Evolutionary conservation across 768 basidiomycete genomes (phyloP).

Genomic region (Macrocybe gigantea): DNA sequence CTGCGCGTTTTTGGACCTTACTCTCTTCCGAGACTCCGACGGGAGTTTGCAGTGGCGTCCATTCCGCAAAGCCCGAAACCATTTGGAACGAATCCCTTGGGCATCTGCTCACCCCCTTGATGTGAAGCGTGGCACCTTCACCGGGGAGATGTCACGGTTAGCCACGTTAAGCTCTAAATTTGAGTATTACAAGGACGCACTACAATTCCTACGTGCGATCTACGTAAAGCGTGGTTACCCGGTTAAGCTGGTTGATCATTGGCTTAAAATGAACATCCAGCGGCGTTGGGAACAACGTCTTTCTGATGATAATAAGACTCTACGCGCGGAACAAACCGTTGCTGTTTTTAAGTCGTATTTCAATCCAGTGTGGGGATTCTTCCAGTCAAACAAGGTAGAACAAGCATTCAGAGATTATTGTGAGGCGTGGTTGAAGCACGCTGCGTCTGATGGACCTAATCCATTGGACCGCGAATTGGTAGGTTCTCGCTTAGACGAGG

Average conservation of each 20-base stretch:
- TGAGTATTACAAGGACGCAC: slow-evolving; percentile 18
- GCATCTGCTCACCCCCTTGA: slow-evolving; percentile 11
- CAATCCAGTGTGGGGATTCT: too few species aligned
- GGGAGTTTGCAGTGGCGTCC: slow-evolving; percentile 5
- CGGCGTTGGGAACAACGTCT: slow-evolving; percentile 23
- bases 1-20: slow-evolving; percentile 22
- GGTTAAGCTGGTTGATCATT: slow-evolving; percentile 13
- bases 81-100: slow-evolving; percentile 18
- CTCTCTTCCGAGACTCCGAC: slow-evolving; percentile 14
- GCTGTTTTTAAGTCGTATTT: too few species aligned
- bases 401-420: too few species aligned
- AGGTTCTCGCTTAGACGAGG: too few species aligned
- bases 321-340: too few species aligned
- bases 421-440: too few species aligned
- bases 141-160: slow-evolving; percentile 14
- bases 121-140: slow-evolving; percentile 12
- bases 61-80: slow-evolving; percentile 11
- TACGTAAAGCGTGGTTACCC: slow-evolving; percentile 27
- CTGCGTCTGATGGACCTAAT: too few species aligned
- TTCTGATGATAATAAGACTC: too few species aligned
- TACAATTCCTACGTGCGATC: slow-evolving; percentile 16
- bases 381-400: too few species aligned
- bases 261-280: slow-evolving; percentile 16
- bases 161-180: slow-evolving; percentile 20
- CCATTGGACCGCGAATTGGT: too few species aligned